Evolutionary conservation across 805 yeast genomes (phyloP), one percentile per base, ranked within the genome.

Genomic region (Ogataea zsoltii): DNA sequence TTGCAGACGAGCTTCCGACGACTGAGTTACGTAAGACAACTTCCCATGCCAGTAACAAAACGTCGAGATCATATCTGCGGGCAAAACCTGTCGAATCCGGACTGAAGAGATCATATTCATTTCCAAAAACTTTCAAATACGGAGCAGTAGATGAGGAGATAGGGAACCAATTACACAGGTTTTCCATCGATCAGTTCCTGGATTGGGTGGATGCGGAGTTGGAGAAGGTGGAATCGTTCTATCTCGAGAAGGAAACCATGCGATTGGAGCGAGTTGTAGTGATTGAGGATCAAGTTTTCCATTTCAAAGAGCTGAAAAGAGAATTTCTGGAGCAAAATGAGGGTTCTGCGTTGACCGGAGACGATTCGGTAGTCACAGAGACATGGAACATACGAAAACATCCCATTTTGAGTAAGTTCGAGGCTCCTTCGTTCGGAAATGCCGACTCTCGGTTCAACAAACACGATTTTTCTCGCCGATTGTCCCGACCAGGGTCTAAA

Each of bases 221-320:
- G 19, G 47, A 39, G 3, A 84, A 80, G 60, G 82, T 87, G 7
- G 80, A 85, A 33, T 37, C 23, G 0, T 88, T 88, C 56, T 88
- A 75, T 60, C 67, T 60, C 33, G 79, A 74, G 26, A 79, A 74
- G 53, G 94, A 86, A 55, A 68, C 70, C 19, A 83, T 78, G 26
- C 79, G 77, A 0, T 70, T 79, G 37, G 78, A 77, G 46, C 69
- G 91, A 47, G 83, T 75, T 52, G 61, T 79, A 12, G 57, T 83
- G 2, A 58, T 88, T n/a, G 85, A 84, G 57, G 85, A 79, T 53
- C 96, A 88, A 61, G 60, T 88, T 36, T 74, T 74, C 46, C 82
- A 81, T 53, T 58, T 85, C 44, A 70, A 78, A 33, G 83, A 81
- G 36, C 86, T 82, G 45, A 71, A 66, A 45, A 38, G 49, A 17